These are phyloP conservation scores for Kwoniella botswanensis DNA, from an alignment of 768 basidiomycete genomes.

Conservation along the genomic window DNA sequence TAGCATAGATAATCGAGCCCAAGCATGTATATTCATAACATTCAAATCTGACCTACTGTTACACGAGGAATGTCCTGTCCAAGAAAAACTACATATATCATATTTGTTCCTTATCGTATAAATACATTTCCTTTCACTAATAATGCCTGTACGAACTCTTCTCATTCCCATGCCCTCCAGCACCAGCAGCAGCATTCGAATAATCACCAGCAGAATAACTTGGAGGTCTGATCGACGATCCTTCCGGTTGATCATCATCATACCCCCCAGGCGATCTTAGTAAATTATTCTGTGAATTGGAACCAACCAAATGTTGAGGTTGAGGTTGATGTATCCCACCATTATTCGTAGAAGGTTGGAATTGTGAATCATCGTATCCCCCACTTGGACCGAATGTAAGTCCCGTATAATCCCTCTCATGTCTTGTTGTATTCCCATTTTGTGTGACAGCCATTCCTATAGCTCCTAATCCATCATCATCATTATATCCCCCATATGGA, in stretches of 20 bases:
- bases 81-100: neutral
- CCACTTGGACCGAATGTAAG: conserved; percentile 23
- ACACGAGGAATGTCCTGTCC: neutral
- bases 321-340: conserved; percentile 20
- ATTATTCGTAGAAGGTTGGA: conserved; percentile 6
- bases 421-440: conserved; percentile 18
- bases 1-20: neutral
- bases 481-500: conserved; percentile 47
- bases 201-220: conserved; percentile 29
- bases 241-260: neutral
- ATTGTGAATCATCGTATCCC: conserved; percentile 24
- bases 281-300: conserved; percentile 15
- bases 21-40: neutral
- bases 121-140: neutral
- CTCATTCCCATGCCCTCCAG: conserved; percentile 5
- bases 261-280: conserved; percentile 26
- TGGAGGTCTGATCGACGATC: conserved; percentile 15
- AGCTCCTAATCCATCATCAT: conserved; percentile 44
- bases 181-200: neutral
- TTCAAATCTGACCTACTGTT: neutral
- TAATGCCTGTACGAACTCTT: conserved; percentile 23
- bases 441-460: conserved; percentile 36
- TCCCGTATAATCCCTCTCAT: conserved; percentile 40
- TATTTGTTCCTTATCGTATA: neutral
- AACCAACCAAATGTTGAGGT: conserved; percentile 36